These are phyloP conservation scores for Sugiyamaella japonica DNA, from an alignment of 1,139 yeast genomes.

Conservation along the genomic window DNA sequence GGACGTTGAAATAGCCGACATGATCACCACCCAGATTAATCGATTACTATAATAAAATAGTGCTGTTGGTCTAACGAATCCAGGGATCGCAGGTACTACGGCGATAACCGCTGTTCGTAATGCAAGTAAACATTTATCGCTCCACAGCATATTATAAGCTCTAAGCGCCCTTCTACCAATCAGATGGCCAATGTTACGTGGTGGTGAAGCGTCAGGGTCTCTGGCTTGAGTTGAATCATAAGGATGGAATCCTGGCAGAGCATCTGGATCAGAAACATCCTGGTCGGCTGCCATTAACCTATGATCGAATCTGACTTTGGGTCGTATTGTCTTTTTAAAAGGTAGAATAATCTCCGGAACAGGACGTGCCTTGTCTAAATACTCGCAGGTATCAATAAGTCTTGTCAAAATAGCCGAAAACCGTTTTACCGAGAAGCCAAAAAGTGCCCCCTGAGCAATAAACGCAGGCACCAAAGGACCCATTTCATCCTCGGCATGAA, in stretches of 20 bases:
- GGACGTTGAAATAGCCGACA: conserved; percentile 36
- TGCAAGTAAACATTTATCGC: conserved; percentile 30
- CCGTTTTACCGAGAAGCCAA: conserved; percentile 21
- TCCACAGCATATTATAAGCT: conserved; percentile 21
- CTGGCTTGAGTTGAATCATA: conserved; percentile 27
- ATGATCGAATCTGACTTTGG: conserved; percentile 12
- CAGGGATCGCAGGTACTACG: conserved; percentile 34
- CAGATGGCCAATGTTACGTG: conserved; percentile 35
- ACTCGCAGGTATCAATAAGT: conserved; percentile 18
- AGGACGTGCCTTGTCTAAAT: conserved; percentile 27
- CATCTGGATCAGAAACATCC: conserved; percentile 17
- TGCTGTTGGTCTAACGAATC: conserved; percentile 35
- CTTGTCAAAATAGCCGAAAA: neutral
- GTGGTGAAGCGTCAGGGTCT: conserved; percentile 41
- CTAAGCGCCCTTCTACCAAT: conserved; percentile 29
- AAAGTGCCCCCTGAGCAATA: conserved; percentile 26
- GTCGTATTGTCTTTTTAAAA: conserved; percentile 20
- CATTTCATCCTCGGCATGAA: conserved; percentile 14
- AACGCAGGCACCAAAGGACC: conserved; percentile 18
- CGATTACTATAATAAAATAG: conserved; percentile 35
- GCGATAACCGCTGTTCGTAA: conserved; percentile 34
- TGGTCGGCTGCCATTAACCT: conserved; percentile 15
- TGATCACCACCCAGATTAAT: conserved; percentile 40
- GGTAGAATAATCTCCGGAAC: conserved; percentile 26
- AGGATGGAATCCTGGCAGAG: conserved; percentile 18